Percentiles rank a stretch among this genome's conserved stretches.
phyloP scores from a whole-genome alignment of 23 red algal species.

The Gracilaria domingensis region DNA sequence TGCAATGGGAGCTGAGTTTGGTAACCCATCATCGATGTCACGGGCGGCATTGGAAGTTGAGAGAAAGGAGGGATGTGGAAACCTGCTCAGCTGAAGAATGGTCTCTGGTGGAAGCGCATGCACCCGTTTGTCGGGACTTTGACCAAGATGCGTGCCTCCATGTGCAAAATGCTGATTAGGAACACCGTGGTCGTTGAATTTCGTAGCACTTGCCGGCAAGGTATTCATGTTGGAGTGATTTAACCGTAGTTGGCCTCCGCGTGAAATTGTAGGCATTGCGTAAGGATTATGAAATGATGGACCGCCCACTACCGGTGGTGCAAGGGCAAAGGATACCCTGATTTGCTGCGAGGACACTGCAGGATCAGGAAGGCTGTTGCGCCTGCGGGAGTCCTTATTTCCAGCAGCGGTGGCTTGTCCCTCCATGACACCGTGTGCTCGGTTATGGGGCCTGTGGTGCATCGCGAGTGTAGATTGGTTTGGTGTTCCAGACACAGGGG shows the following conservation, averaged over 20 bases:
- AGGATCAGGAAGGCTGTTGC: not conserved
- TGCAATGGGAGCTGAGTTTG: not conserved
- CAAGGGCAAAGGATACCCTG: not conserved
- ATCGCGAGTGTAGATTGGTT: not conserved
- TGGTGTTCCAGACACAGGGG: not conserved
- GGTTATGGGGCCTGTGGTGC: not conserved
- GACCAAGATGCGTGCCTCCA: not conserved
- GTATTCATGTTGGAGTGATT: not conserved
- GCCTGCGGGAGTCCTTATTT: not conserved
- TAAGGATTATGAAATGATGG: conserved; percentile 1
- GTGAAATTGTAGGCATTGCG: not conserved
- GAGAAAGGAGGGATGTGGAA: conserved; percentile 14
- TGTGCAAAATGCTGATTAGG: conserved; percentile 1
- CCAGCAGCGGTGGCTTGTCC: not conserved
- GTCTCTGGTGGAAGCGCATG: not conserved
- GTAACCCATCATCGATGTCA: conserved; percentile 24
- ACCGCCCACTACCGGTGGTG: conserved; percentile 7
- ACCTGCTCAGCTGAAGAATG: not conserved
- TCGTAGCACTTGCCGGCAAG: not conserved
- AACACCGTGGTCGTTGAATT: not conserved
- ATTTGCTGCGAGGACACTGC: not conserved
- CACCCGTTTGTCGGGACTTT: not conserved
- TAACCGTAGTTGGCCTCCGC: not conserved
- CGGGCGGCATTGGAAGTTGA: not conserved
- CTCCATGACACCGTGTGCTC: not conserved